Evolutionary conservation across 2,329 filamentous ascomycete species (phyloP), one percentile per base, ranked within the genome.

Genomic region (Arthrobotrys entomopaga): DNA sequence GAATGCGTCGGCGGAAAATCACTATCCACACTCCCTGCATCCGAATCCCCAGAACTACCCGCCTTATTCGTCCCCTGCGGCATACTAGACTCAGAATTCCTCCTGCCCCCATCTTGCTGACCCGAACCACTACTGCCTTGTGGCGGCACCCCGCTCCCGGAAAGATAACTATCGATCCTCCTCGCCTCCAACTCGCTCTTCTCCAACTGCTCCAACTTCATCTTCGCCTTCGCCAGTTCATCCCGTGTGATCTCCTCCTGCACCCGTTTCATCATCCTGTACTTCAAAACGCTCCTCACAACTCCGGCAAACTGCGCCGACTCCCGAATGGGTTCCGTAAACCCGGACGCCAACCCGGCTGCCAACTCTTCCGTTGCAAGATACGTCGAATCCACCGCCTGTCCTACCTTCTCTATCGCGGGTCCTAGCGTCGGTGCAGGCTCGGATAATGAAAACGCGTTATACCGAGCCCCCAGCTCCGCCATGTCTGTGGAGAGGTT

Each of bases 231-330:
- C 65, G 90, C 87, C 10, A 99, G 85, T 79, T 99, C 93, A 71
- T 99, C 95, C 50, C 90, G 90, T 0, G 95, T 98, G 89, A 98
- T 94, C 80, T 99, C 95, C 81, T 98, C 93, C 80, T 99, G 95
- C 61, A 99, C 92, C 53, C 95, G 87, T 84, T 99, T 99, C 76
- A 97, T 84, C 1, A 98, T 90, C 15, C 95, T 86, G 81, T 97
- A 99, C 77, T 91, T 88, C 64, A 99, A 84, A 38, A 99, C 94
- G 77, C 85, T 91, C 48, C 93, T 88, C 2, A 99, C 95, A 0
- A 99, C 92, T 10, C 95, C 92, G 0, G 95, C 95, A 81, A 99
- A 99, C 80, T 99, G 95, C 11, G 95, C 93, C 79, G 93, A 96
- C 82, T 99, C 95, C 65, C 96, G 88, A 92, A 99, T 97, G 0